Base-by-base conservation (phyloP, 1,139 yeast genomes). In the Geotrichum bryndzae region DNA sequence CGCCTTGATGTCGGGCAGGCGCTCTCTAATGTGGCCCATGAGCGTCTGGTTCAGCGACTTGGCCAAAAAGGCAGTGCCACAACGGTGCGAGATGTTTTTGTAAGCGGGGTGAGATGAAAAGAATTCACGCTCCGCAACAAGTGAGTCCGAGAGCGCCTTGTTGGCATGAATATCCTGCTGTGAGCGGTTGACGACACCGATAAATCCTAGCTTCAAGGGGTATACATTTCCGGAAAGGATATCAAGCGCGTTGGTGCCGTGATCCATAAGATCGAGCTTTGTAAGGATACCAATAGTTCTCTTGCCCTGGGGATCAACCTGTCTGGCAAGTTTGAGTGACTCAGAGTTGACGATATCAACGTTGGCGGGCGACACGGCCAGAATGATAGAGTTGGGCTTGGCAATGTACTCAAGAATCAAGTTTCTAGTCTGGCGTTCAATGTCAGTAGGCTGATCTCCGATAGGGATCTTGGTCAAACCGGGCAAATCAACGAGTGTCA, bases 351-450 rank as follows among this genome's bases (percentile, higher is more conserved):
- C 99, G 68, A 95, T 78, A 75, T 95, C 99, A 56, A 92, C 97
- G 75, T 95, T 95, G 6, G 99, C 99, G 3, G 99, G 99, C 0
- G 97, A 87, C 0, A 95, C 98, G 0, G 99, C 99, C 69, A 95
- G 80, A 56, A 95, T 90, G 63, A 95, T 89, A 69, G 96, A 88
- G 76, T 95, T 95, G 59, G 98, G 99, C 71, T 90, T 91, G 56
- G 96, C 88, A 69, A 94, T 88, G 74, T 92, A 95, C 73, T 95
- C 98, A 69, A 88, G 80, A 64, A 95, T 89, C 73, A 95, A 80
- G 67, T 85, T 86, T 70, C 96, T 84, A 59, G 96, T 94, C 76
- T 95, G 99, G 72, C 86, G 84, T 76, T 94, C 99, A 69, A 94
- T 94, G 75, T 94, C 99, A 22, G 90, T 85, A 25, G 99, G 99